These are phyloP conservation scores for Aspergillus jensenii DNA, from an alignment of 2,329 filamentous ascomycete species.

Conservation along the genomic window DNA sequence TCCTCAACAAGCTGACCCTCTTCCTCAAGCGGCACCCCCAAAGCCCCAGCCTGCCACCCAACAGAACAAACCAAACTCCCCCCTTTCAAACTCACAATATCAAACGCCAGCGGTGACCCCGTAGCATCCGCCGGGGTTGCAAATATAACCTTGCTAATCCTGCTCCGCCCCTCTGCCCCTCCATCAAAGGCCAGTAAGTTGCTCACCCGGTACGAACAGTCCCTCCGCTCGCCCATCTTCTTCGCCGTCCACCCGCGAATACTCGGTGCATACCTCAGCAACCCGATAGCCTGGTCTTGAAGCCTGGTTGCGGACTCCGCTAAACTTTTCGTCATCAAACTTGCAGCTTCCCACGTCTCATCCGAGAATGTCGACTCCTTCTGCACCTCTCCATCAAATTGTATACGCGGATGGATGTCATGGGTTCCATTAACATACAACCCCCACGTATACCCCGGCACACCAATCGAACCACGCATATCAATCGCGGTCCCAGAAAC, in stretches of 20 bases:
- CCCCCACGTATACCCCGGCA: conserved; percentile 36
- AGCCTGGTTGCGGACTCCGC: conserved; percentile 31
- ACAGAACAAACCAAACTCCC: conserved; percentile 40
- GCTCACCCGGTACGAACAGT: conserved; percentile 48
- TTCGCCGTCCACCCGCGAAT: conserved; percentile 41
- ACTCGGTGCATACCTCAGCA: conserved; percentile 44
- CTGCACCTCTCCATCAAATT: background rate
- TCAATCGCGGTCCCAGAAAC: conserved; percentile 42
- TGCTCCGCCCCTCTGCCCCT: background rate
- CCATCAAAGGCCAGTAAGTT: conserved; percentile 44
- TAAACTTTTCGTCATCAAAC: conserved; percentile 32
- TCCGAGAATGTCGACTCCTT: background rate
- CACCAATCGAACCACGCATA: conserved; percentile 38
- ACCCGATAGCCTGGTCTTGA: conserved; percentile 43
- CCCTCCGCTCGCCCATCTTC: conserved; percentile 40
- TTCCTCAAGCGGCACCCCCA: conserved; percentile 35
- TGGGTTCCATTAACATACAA: conserved; percentile 35
- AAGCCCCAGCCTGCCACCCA: conserved; percentile 46
- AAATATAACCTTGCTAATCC: conserved; percentile 43
- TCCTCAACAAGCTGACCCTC: conserved; percentile 20
- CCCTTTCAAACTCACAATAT: conserved; percentile 41
- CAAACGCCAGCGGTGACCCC: conserved; percentile 42
- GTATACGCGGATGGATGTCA: conserved; percentile 19
- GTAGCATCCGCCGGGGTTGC: conserved; percentile 44
- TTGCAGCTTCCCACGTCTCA: conserved; percentile 36